These are phyloP conservation scores for Solanum bulbocastanum DNA, from an alignment of 257 asterid species.

Conservation along the genomic window DNA sequence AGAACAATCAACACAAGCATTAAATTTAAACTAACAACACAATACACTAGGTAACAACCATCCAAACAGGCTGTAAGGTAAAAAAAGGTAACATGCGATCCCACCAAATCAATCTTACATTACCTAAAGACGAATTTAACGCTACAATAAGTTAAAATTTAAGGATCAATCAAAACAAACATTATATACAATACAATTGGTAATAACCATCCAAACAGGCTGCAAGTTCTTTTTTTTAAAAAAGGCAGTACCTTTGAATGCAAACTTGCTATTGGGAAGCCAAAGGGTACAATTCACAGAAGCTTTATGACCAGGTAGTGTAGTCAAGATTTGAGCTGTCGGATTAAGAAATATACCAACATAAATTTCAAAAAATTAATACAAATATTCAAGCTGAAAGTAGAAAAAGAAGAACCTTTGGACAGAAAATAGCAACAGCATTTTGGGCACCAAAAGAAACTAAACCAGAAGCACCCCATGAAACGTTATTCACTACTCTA, in stretches of 20 bases:
- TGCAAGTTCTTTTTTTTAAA: not conserved
- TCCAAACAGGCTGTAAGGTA: not conserved
- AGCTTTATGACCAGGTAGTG: constrained; percentile 93
- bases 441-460: constrained; percentile 87
- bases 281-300: constrained; percentile 83
- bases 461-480: constrained; percentile 88
- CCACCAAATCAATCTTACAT: not conserved
- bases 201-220: not conserved
- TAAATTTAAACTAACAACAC: not conserved
- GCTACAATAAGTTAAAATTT: not conserved
- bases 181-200: not conserved
- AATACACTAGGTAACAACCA: not conserved
- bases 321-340: constrained; percentile 79
- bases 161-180: not conserved
- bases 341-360: constrained; percentile 9
- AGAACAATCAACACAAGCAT: no score
- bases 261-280: constrained; percentile 85
- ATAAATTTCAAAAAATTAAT: not conserved
- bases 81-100: not conserved
- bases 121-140: not conserved
- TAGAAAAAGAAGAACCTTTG: constrained; percentile 39
- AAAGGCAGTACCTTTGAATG: constrained; percentile 53
- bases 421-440: constrained; percentile 84
- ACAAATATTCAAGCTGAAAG: not conserved
- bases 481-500: constrained; percentile 80